Evolutionary conservation across 805 yeast genomes (phyloP), one percentile per base, ranked within the genome.

Genomic region (Myxozyma melibiosi): DNA sequence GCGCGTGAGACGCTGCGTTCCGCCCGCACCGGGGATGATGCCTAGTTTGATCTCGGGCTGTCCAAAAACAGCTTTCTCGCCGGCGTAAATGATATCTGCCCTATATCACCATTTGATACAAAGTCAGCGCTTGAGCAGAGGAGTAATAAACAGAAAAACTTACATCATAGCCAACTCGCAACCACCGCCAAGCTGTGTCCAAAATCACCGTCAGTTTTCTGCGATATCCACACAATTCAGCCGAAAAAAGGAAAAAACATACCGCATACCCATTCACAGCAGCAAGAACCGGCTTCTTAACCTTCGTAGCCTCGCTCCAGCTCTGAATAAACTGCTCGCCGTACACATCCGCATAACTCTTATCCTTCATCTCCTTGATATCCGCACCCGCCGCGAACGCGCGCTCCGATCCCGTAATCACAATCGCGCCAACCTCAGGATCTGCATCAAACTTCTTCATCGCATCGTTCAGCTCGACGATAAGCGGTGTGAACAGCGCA

Each of bases 361-460:
- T 65, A 62, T 67, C 67, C 61, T 72, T 67, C 81, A 80, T 78
- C 66, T 78, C 80, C 67, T 78, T 78, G 69, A 80, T 80, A 63
- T 80, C 83, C 11, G 83, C 83, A 16, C 83, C 83, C 7, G 83
- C 82, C 11, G 83, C 83, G 62, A 80, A 80, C 2, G 81, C 82
- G 57, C 66, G 69, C 54, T 73, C 73, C 39, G 68, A 67, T 0
- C 83, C 83, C 11, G 82, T 78, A 33, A 80, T 53, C 13, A 80
- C 80, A 39, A 77, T 76, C 5, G 82, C 80, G 2, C 80, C 80
- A 57, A 76, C 67, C 30, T 66, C 65, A 22, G 62, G 59, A 57
- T 73, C 80, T 20, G 66, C 53, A 38, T 75, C 76, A 4, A 76
- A 76, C 20, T 66, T 68, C 25, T 24, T 44, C 45, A 76, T 64